Evolutionary conservation across 352 stramenopile genomes (phyloP).

Genomic region (Globisporangium radiosum): DNA sequence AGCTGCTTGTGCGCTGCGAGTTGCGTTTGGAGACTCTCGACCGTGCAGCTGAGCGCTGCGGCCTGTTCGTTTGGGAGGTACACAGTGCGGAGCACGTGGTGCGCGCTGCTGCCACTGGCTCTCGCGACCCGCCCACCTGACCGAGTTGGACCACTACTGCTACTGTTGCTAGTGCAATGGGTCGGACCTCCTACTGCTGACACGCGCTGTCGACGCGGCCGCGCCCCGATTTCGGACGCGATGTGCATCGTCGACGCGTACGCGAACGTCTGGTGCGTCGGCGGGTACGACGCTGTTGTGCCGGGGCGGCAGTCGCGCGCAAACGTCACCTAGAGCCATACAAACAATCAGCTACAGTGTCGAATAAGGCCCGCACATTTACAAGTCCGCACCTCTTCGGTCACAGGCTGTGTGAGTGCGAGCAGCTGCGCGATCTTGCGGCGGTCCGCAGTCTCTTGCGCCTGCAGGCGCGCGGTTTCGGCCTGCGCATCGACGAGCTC

Average conservation of each 20-base stretch:
- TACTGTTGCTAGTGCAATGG: slow-evolving; percentile 13
- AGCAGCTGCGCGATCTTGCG: slow-evolving; percentile 81
- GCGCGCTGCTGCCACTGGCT: not conserved
- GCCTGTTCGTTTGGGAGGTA: slow-evolving; percentile 75
- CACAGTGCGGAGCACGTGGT: slow-evolving; percentile 62
- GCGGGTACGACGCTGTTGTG: slow-evolving; percentile 41
- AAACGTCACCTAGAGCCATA: slow-evolving; percentile 49
- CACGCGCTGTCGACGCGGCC: not conserved
- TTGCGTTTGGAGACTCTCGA: slow-evolving; percentile 57
- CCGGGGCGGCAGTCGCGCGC: slow-evolving; percentile 63
- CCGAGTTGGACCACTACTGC: too few species aligned
- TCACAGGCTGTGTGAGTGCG: slow-evolving; percentile 72
- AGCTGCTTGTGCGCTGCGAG: slow-evolving; percentile 49
- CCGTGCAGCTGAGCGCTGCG: slow-evolving; percentile 34
- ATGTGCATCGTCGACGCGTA: slow-evolving; percentile 79
- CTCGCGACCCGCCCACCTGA: too few species aligned
- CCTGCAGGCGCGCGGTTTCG: slow-evolving; percentile 58
- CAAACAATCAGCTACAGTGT: not conserved
- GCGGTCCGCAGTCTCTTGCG: slow-evolving; percentile 70
- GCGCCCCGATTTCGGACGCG: slow-evolving; percentile 22
- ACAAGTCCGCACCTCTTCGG: slow-evolving; percentile 38
- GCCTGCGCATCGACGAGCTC: slow-evolving; percentile 56
- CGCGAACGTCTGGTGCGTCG: slow-evolving; percentile 32
- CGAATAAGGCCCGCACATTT: not conserved
- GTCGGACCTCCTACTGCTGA: not conserved